These are phyloP conservation scores for Daldinia bambusicola DNA, from an alignment of 495 filamentous ascomycete genomes.

Conservation along the genomic window DNA sequence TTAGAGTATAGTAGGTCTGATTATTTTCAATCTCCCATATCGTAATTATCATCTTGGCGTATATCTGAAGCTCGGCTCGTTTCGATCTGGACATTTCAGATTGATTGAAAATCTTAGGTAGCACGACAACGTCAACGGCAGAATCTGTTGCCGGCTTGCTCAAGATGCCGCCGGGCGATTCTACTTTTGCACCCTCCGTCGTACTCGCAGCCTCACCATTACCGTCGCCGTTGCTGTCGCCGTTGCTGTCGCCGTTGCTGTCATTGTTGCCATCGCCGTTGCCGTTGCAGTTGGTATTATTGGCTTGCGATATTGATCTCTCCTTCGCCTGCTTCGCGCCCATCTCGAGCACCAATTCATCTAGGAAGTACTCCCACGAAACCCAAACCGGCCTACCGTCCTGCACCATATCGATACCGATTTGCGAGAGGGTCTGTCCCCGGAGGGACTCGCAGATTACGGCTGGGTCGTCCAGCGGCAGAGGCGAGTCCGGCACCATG, in stretches of 20 bases:
- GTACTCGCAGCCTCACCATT: conserved; percentile 40
- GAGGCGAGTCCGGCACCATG: conserved; percentile 51
- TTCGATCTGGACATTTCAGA: conserved; percentile 46
- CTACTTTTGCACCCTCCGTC: conserved; percentile 12
- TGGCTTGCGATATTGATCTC: neutral
- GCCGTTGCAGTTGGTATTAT: conserved; percentile 2
- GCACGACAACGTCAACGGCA: conserved; percentile 67
- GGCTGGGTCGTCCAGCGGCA: conserved; percentile 44
- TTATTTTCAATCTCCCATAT: conserved; percentile 67
- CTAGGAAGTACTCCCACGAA: conserved; percentile 65
- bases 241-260: too few relatives aligned
- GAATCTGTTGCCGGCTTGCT: conserved; percentile 55
- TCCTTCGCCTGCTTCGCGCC: conserved; percentile 40
- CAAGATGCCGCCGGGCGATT: conserved; percentile 4
- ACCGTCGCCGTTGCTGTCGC: neutral
- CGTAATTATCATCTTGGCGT: conserved; percentile 74
- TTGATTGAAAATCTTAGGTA: conserved; percentile 45
- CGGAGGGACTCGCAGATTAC: conserved; percentile 56
- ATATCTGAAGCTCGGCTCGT: conserved; percentile 53
- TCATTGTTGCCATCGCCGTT: conserved; percentile 21
- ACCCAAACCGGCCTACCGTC: conserved; percentile 65
- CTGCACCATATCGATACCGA: conserved; percentile 71
- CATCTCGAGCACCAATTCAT: conserved; percentile 61
- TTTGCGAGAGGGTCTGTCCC: conserved; percentile 66
- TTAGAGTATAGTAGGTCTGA: conserved; percentile 70